Conservation (phyloP, 2,329 filamentous ascomycete genomes). For the Exophiala aquamarina region DNA sequence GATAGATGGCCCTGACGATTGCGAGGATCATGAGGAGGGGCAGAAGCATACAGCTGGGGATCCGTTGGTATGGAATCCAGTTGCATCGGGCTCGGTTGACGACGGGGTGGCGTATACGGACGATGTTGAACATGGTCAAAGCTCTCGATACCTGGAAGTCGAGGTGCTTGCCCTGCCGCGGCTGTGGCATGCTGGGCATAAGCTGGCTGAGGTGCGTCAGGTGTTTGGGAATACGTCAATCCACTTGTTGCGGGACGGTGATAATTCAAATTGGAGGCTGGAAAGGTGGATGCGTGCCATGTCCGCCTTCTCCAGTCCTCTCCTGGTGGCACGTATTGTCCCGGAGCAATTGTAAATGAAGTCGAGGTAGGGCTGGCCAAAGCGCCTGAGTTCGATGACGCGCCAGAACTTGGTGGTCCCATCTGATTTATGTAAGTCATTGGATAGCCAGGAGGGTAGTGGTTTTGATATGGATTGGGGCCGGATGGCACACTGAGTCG, state of each 20-base stretch:
- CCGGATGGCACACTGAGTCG: conserved; percentile 80
- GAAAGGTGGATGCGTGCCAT: conserved; percentile 77
- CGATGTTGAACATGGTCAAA: conserved; percentile 73
- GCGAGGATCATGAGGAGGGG: conserved; percentile 43
- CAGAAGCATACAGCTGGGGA: conserved; percentile 33
- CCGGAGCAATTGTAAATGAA: conserved; percentile 54
- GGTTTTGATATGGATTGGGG: conserved; percentile 69
- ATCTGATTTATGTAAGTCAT: conserved; percentile 43
- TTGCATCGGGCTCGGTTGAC: conserved; percentile 74
- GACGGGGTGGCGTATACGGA: conserved; percentile 57
- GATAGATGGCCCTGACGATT: conserved; percentile 43
- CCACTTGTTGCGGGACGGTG: conserved; percentile 68
- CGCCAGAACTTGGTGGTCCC: conserved; percentile 57
- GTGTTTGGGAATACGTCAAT: conserved; percentile 72
- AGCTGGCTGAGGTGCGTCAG: conserved; percentile 60
- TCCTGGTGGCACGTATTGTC: conserved; percentile 52
- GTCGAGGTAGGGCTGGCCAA: conserved; percentile 68
- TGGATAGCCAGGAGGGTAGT: conserved; percentile 21
- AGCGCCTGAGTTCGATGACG: conserved; percentile 59
- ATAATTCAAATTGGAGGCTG: conserved; percentile 55
- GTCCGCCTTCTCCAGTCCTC: conserved; percentile 80
- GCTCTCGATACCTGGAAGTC: conserved; percentile 86
- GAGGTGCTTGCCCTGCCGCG: conserved; percentile 59
- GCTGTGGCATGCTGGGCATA: conserved; percentile 50
- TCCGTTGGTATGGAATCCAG: conserved; percentile 58